Evolutionary conservation across 2,329 filamentous ascomycete genomes (phyloP), one percentile per base, ranked within the genome.

Genomic region (Fusarium foetens): DNA sequence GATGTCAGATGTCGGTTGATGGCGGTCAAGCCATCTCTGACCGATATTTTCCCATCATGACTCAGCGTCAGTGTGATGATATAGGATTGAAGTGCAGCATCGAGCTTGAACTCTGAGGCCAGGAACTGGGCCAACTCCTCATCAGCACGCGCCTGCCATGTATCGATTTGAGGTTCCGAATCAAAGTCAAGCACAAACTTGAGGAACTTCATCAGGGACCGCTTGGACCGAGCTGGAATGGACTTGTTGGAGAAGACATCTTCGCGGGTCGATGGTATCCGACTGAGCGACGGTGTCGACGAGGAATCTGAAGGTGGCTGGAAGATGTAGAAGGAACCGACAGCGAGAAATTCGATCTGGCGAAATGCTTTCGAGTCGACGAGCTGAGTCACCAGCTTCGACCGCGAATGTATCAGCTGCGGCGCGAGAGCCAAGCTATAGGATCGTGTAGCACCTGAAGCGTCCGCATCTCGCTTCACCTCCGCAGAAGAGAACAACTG

Each of bases 341-440:
- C 93, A 33, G 95, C 94, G 69, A 96, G 89, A 75, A 98, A 98
- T 79, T 98, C 95, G 51, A 99, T 88, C 83, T 98, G 95, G 27
- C 92, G 90, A 78, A 95, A 95, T 17, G 94, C 92, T 75, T 91
- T 92, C 11, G 95, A 97, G 5, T 94, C 94, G n/a, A 98, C 93
- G 21, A 98, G 89, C 76, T 91, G 88, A 13, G 90, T 89, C 9
- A 98, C 85, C 38, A 98, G 87, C 72, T 89, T 86, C 5, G 95
- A 97, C 59, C 92, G 91, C 14, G 93, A 89, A 81, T 98, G 96
- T 58, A 98, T 91, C 70, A 98, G 85, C 77, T 97, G 93, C 11
- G 96, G 95, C 25, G 94, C 92, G 14, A 98, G 86, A 3, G 94
- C 91, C 43, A 99, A 83, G 41, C 91, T 94, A 81, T 98, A 98